Base-by-base conservation (phyloP, 768 basidiomycete species). In the Tremella fuciformis region DNA sequence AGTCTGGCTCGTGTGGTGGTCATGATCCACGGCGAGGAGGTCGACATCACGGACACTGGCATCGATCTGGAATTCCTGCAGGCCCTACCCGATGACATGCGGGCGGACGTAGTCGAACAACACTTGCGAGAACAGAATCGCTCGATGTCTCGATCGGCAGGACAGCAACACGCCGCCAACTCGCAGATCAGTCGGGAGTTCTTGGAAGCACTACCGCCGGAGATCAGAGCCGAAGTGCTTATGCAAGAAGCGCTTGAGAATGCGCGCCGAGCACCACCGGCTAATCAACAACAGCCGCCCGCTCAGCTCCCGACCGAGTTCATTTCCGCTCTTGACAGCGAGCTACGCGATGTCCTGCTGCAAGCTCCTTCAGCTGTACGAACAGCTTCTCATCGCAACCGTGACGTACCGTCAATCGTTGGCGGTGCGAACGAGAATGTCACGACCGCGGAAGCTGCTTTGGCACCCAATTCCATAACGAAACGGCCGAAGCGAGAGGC, bases 31-130 rank as follows among this genome's bases (percentile, higher is more conserved):
- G 96, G 96, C 52, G 89, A 84, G 63, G 82, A 86, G 7, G 90
- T 98, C 24, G 96, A 99, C 73, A 99, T 99, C 74, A 99, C 96
- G 1, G 92, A 98, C 68, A 94, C 92, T 38, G 96, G 96, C 3
- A 97, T 99, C 71, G 96, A 99, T 74, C 91, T 93, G 1, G 92
- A 91, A 4, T 99, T 99, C 83, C 80, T 99, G 57, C 92, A 97
- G 78, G 96, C 96, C 22, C 79, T 99, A 8, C 96, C 96, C 0
- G 96, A 99, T 72, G 94, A 98, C 65, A 98, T 99, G 88, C 85
- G 96, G 51, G 94, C 96, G 73, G 96, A 99, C 73, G 91, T 99
- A 37, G 82, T 99, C 53, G 92, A 93, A 69, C 96, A 99, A 71
- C 94, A 99, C 71, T 86, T 97, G 66, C 86, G 92, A 8, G 96